Base-by-base conservation (phyloP, 2,329 filamentous ascomycete genomes). In the Microdochium paspali region DNA sequence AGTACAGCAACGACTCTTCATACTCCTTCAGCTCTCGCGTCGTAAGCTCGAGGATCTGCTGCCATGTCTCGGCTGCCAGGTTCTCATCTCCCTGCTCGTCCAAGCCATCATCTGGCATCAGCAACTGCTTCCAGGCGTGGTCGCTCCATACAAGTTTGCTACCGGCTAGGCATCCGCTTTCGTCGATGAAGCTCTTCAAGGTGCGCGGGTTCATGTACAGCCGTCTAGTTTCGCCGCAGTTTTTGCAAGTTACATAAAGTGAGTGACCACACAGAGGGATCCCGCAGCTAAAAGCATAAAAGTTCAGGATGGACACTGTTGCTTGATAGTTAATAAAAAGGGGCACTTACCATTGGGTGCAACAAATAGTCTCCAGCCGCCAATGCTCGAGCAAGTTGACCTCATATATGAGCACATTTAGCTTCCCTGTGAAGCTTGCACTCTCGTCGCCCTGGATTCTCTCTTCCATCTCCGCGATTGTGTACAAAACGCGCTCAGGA, bases 71-170 rank as follows among this genome's bases (percentile, higher is more conserved):
- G 3, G 73, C 73, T 6, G 77, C 61, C 2, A 78, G 56, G 23
- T 75, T 62, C 28, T 55, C 56, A 25, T 47, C 48, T 15, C n/a
- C 45, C 13, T 25, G 24, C 10, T 47, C 40, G 12, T 24, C 24
- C 9, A 15, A 35, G 26, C 25, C 31, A 10, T 21, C 13, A 18
- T 48, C 47, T 4, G 23, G 13, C n/a, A 62, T 62, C 28, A 67
- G 53, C 15, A 67, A 54, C 47, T 65, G 59, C 3, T 57, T 56
- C 79, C 78, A 83, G 0, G 79, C 79, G 2, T 62, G 48, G 15
- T 71, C 62, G 4, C 69, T 72, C 63, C 80, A 73, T 18, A 80
- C 61, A 2, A 82, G 61, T 58, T 79, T 80, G 0, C 72, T 73
- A 2, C 66, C 57, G 1, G 60, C 56, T 9, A 81, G 66, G 28